These are phyloP conservation scores for Knufia petricola DNA, from an alignment of 2,329 filamentous ascomycete species.

Conservation along the genomic window DNA sequence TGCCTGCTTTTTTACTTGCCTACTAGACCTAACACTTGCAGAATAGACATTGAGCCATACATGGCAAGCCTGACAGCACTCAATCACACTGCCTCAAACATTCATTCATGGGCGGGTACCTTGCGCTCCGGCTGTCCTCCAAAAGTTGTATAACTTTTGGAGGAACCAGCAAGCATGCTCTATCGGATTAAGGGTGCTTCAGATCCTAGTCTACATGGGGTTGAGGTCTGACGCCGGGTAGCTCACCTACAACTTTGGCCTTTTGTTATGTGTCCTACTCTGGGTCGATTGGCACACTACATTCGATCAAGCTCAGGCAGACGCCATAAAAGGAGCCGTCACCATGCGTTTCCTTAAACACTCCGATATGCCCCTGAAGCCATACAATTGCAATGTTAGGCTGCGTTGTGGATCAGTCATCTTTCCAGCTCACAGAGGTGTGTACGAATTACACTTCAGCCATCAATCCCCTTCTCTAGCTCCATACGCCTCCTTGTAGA, in stretches of 20 bases:
- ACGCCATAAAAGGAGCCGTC: background rate
- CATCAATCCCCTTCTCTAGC: background rate
- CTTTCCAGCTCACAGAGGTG: background rate
- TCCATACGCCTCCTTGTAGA: background rate
- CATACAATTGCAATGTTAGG: background rate
- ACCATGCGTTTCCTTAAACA: no score
- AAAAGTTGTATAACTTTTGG: no score
- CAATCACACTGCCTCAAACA: no score
- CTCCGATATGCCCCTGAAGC: no score
- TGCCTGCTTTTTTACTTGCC: background rate
- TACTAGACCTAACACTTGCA: no score
- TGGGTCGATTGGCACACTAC: background rate
- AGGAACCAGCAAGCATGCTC: no score
- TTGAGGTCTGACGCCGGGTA: background rate
- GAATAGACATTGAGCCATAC: no score
- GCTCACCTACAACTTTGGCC: background rate
- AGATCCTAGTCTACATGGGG: background rate
- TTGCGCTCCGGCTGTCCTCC: no score
- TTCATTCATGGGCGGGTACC: no score
- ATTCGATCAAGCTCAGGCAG: background rate
- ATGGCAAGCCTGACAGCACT: no score
- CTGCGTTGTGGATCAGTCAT: background rate
- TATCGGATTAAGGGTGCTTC: background rate
- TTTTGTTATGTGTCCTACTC: background rate
- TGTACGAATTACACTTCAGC: constrained; percentile 1